Conservation (phyloP, 371 early-diverging fungal species). For the Saksenaea oblongispora region DNA sequence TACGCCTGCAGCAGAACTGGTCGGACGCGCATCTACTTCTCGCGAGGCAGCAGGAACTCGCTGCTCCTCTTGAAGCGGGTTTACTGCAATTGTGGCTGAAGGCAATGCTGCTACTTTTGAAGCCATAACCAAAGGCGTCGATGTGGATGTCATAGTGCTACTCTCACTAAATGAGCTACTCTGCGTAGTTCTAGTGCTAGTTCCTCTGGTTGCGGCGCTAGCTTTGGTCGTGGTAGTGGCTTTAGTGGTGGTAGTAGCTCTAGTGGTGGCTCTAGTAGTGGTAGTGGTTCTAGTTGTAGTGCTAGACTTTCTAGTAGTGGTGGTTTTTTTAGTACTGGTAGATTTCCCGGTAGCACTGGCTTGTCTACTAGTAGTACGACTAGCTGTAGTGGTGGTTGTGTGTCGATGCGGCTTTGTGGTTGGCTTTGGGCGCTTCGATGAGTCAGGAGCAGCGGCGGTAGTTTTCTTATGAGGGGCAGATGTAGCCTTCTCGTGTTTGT, state of each 20-base stretch:
- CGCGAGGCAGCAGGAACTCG: neutral
- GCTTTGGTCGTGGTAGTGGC: neutral
- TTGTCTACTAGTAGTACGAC: too few species aligned
- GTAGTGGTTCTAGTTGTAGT: conserved; percentile 15
- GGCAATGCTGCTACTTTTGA: neutral
- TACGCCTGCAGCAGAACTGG: neutral
- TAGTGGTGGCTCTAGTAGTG: neutral
- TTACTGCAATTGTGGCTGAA: neutral
- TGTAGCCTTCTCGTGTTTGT: too few species aligned
- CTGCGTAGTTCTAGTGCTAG: neutral
- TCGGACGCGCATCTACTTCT: neutral
- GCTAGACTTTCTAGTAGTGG: conserved; percentile 21
- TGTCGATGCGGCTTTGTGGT: too few species aligned
- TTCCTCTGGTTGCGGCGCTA: neutral
- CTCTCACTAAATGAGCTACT: neutral
- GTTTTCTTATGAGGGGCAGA: too few species aligned
- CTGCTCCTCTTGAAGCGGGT: neutral
- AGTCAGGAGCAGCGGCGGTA: neutral
- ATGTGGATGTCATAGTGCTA: neutral
- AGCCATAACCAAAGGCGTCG: neutral
- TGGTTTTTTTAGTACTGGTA: conserved; percentile 19
- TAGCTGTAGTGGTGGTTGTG: neutral
- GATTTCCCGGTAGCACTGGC: too few species aligned
- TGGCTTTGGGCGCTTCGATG: too few species aligned
- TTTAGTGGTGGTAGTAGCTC: neutral